Percentiles rank a stretch among this genome's conserved stretches.
phyloP scores from a whole-genome alignment of 169 alveolate species.

The Fabrea salina region DNA sequence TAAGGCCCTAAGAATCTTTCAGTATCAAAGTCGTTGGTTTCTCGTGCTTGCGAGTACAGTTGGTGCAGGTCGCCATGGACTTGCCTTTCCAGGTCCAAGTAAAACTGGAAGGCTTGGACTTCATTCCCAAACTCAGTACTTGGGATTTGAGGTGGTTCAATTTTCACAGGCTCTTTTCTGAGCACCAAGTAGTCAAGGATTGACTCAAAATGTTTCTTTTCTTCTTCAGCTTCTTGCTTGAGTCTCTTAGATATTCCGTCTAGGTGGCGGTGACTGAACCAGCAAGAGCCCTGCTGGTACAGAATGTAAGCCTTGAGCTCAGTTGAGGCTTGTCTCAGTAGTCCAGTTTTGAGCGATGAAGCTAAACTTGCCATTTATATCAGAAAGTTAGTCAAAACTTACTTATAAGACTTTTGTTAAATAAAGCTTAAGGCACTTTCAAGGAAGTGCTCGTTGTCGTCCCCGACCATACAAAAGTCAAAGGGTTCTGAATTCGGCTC shows the following conservation, averaged over 20 bases:
- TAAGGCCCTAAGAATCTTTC: not conserved
- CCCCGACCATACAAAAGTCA: constrained; percentile 15
- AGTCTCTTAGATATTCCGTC: not conserved
- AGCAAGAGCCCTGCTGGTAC: not conserved
- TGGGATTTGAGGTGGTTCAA: not conserved
- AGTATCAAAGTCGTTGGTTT: not conserved
- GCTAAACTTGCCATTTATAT: too few relatives aligned
- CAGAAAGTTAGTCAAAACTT: too few relatives aligned
- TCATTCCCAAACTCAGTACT: not conserved
- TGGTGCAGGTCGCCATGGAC: not conserved
- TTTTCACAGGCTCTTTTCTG: not conserved
- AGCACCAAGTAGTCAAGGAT: not conserved
- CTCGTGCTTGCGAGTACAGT: not conserved
- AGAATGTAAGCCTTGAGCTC: not conserved
- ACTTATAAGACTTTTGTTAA: too few relatives aligned
- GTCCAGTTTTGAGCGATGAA: not conserved
- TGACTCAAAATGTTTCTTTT: not conserved
- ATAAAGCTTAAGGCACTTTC: too few relatives aligned
- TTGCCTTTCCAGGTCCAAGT: not conserved
- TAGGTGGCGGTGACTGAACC: not conserved
- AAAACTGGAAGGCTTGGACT: not conserved
- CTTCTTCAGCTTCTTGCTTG: not conserved
- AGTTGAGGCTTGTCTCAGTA: not conserved
- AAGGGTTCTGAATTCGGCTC: not conserved
- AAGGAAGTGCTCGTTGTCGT: not conserved